These are phyloP conservation scores for Sesbania bispinosa DNA, from an alignment of 306 rosid genomes.

Conservation along the genomic window DNA sequence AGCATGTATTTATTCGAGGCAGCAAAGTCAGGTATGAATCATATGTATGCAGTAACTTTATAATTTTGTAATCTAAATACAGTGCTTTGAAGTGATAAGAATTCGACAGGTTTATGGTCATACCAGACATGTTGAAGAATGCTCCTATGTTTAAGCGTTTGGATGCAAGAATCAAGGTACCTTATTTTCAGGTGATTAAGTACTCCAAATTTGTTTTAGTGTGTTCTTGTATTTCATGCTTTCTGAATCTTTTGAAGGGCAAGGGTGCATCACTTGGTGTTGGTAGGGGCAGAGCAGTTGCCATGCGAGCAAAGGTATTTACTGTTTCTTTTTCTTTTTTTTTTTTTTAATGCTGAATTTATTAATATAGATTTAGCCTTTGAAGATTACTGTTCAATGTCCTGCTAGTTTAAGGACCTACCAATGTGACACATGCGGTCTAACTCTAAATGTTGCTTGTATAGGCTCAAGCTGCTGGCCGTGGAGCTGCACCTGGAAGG, in stretches of 20 bases:
- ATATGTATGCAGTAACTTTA: background rate
- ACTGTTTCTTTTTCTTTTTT: background rate
- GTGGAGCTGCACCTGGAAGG: constrained; percentile 86
- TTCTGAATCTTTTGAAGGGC: constrained; percentile 60
- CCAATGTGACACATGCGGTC: background rate
- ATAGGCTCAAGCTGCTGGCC: constrained; percentile 98
- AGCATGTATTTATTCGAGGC: constrained; percentile 87
- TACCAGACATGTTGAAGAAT: constrained; percentile 97
- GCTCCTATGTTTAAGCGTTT: constrained; percentile 99
- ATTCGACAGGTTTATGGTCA: constrained; percentile 84
- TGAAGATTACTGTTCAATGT: background rate
- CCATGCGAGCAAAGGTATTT: constrained; percentile 93
- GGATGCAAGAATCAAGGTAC: constrained; percentile 94
- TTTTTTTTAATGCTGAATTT: background rate
- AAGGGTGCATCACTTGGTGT: constrained; percentile 99
- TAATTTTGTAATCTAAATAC: background rate
- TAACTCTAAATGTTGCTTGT: constrained; percentile 19
- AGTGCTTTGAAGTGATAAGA: constrained; percentile 4
- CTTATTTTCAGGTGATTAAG: background rate
- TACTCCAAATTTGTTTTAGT: background rate
- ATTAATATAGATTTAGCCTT: background rate
- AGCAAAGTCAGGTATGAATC: constrained; percentile 81
- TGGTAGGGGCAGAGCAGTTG: constrained; percentile 98
- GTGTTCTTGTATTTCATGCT: constrained; percentile 16
- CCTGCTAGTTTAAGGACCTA: background rate